Evolutionary conservation across 345 rosid species (phyloP), one percentile per base, ranked within the genome.

Genomic region (Hibiscus tridactylites): DNA sequence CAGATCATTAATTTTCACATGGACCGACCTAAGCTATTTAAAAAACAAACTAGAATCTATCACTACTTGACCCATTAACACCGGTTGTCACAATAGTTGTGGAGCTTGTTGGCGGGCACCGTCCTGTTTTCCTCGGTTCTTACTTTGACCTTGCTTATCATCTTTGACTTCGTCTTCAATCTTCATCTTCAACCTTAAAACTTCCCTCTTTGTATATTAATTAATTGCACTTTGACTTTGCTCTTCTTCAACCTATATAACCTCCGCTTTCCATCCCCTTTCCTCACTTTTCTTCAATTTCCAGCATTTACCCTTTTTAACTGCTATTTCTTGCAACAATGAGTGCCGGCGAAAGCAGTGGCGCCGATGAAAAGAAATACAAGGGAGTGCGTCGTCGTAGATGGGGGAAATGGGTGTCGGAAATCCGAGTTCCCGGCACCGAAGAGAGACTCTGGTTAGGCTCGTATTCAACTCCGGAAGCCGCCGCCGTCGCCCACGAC

Each of bases 341-440:
- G 65, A 68, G 28, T 50, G 59, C 1, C 17, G 58, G 37, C 59
- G 42, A 37, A 37, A 37, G 42, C 9, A 37, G 42, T 37, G 42
- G 8, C 42, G 37, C 39, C 9, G 59, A 54, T n/a, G 5, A 62
- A n/a, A 77, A 42, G 79, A 93, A 84, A 73, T 88, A 82, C 86
- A 87, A 81, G 65, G 98, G 97, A 17, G 84, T 88, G 9, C 88
- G 96, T 1, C 82, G 85, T 12, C 74, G 98, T n/a, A 93, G 86
- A 74, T 93, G 97, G 98, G 97, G 97, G 6, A 93, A 93, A 76
- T 93, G 95, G 97, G 98, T 93, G 68, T 83, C 98, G 0, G 97
- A 93, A 75, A 93, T 93, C 54, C 70, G 98, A 11, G 88, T 93
- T 64, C 97, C 92, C 0, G 88, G 90, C 56, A 82, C 86, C 8